These are phyloP conservation scores for Apiospora pterosperma DNA, from an alignment of 2,329 filamentous ascomycete genomes.

Conservation along the genomic window DNA sequence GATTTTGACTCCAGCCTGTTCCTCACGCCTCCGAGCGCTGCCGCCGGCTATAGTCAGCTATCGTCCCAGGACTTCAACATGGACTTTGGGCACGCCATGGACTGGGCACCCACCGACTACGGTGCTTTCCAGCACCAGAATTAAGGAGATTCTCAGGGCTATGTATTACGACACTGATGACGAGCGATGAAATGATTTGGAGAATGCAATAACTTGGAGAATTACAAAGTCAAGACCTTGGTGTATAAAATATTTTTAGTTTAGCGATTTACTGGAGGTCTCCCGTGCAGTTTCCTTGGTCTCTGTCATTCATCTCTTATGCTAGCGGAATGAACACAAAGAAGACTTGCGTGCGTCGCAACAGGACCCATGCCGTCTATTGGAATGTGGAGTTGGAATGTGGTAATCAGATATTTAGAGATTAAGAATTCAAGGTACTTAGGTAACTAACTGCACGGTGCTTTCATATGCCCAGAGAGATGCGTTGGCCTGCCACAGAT, in stretches of 20 bases:
- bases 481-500: neutral
- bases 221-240: neutral
- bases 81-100: conserved; percentile 23
- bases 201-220: neutral
- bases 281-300: neutral
- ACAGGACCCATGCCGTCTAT: neutral
- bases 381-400: neutral
- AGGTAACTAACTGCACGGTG: neutral
- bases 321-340: neutral
- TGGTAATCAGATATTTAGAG: neutral
- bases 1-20: conserved; percentile 44
- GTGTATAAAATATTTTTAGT: conserved; percentile 1
- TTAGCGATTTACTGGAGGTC: neutral
- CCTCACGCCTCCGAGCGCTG: conserved; percentile 42
- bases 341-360: neutral
- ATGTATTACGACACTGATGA: conserved; percentile 6
- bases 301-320: neutral
- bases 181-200: conserved; percentile 1
- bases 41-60: conserved; percentile 49
- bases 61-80: conserved; percentile 46
- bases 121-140: conserved; percentile 15
- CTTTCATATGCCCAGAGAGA: neutral
- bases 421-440: neutral
- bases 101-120: conserved; percentile 24
- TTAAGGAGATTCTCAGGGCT: neutral